These are phyloP conservation scores for Cucumis melo DNA, from an alignment of 306 rosid genomes.

Conservation along the genomic window DNA sequence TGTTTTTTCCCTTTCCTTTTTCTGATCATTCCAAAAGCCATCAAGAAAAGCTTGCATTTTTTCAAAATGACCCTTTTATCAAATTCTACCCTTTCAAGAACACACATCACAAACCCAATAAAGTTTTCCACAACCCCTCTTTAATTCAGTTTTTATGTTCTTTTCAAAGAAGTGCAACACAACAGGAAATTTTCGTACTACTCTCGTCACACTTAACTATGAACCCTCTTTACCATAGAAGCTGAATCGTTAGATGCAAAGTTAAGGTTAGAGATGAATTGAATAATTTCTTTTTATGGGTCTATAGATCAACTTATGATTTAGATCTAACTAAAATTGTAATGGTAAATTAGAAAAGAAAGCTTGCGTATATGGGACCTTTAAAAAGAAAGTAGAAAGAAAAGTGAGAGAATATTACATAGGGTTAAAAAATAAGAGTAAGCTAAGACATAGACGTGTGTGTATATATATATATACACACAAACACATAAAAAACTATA, in stretches of 20 bases:
- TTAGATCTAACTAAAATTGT: slow-evolving; percentile 2
- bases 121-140: not conserved
- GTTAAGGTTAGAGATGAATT: not conserved
- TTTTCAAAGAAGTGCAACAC: no score
- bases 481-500: not conserved
- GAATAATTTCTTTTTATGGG: not conserved
- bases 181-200: no score
- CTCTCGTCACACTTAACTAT: no score
- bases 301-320: not conserved
- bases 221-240: not conserved
- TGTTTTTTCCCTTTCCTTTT: not conserved
- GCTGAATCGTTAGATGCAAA: not conserved
- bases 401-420: slow-evolving; percentile 25
- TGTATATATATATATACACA: not conserved
- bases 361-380: slow-evolving; percentile 38
- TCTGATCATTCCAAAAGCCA: not conserved
- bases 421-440: not conserved
- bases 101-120: not conserved
- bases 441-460: not conserved
- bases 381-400: slow-evolving; percentile 18
- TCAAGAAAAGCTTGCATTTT: not conserved
- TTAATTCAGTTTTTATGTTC: not conserved
- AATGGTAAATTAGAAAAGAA: not conserved
- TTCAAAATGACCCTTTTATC: not conserved
- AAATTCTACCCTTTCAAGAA: slow-evolving; percentile 4